A percentile compares a stretch with the other conserved stretches of the same genome.
Conservation (phyloP, 306 rosid genomes). For the Alnus rubra region DNA sequence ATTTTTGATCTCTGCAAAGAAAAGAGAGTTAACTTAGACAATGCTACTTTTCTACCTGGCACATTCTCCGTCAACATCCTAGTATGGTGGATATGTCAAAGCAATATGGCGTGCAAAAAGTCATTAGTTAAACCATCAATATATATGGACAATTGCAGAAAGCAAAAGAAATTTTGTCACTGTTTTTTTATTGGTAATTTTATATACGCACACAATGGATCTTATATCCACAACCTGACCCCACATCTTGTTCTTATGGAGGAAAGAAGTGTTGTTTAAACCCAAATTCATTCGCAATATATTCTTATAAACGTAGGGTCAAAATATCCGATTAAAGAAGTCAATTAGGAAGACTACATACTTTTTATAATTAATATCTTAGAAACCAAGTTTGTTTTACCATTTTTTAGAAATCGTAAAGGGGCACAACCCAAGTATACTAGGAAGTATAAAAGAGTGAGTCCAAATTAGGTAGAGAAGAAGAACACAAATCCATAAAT, state of each 20-base stretch:
- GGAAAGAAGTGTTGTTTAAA: background rate
- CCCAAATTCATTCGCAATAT: background rate
- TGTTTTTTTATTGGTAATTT: background rate
- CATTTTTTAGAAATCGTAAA: too few species aligned
- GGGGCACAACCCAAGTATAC: too few species aligned
- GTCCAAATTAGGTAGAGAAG: too few species aligned
- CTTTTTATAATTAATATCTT: background rate
- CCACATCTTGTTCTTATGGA: background rate
- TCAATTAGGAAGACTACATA: slow-evolving; percentile 1
- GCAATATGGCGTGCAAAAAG: slow-evolving; percentile 9
- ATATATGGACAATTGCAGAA: background rate
- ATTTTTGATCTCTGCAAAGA: slow-evolving; percentile 75
- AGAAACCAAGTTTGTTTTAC: background rate
- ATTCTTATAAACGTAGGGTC: background rate
- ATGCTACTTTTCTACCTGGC: slow-evolving; percentile 1
- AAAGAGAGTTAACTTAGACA: slow-evolving; percentile 24
- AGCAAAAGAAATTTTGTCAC: background rate
- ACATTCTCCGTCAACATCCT: slow-evolving; percentile 9
- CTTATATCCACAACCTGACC: background rate
- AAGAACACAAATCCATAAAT: too few species aligned
- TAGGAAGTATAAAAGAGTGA: too few species aligned
- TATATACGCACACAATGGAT: background rate
- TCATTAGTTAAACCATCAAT: slow-evolving; percentile 18
- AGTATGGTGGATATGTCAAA: background rate
- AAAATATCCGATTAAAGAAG: background rate